Base-by-base conservation (phyloP, 1,284 basidiomycete species). In the Lentinula novae-zelandiae region DNA sequence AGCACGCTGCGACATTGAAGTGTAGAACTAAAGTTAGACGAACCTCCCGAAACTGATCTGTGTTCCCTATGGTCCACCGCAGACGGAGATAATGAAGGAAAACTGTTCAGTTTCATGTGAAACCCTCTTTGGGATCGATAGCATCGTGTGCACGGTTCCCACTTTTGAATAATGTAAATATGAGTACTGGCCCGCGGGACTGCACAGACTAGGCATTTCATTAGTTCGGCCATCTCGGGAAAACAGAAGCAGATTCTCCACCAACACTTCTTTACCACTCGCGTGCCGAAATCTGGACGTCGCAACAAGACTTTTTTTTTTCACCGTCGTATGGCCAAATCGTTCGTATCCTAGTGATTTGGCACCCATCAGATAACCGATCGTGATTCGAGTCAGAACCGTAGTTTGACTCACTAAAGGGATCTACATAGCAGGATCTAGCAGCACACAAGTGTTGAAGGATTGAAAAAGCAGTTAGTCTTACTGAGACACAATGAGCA, bases 31-130 rank as follows among this genome's bases (percentile, higher is more conserved):
- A 42, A 54, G 20, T 13, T 39, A 38, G 36, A 54, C 34, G 4
- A 15, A 27, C 20, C 22, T 40, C 38, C 22, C 8, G 39, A 20
- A 22, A 13, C 39, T 17, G 53, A 54, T 53, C 17, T 53, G 38
- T 27, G 12, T 27, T 22, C 44, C 53, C 36, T 9, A 42, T 54
- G 38, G 20, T 22, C 22, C 12, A 42, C 36, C 9, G 27, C 39
- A 54, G 10, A 31, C 22, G 39, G 20, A 22, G 34, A 22, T 42
- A 42, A 40, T 42, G 38, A 54, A 42, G 38, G 20, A 13, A 42
- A 54, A 54, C 9, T 42, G 17, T 17, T 17, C 17, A 17, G 17
- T n/a, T 56, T n/a, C 54, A 56, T 46, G 54, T 56, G 54, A 56
- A 56, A 31, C 10, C 39, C 40, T 46, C 36, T 56, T 56, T 46